Conservation (phyloP, 441 rosid species). For the Gossypium trilobum region DNA sequence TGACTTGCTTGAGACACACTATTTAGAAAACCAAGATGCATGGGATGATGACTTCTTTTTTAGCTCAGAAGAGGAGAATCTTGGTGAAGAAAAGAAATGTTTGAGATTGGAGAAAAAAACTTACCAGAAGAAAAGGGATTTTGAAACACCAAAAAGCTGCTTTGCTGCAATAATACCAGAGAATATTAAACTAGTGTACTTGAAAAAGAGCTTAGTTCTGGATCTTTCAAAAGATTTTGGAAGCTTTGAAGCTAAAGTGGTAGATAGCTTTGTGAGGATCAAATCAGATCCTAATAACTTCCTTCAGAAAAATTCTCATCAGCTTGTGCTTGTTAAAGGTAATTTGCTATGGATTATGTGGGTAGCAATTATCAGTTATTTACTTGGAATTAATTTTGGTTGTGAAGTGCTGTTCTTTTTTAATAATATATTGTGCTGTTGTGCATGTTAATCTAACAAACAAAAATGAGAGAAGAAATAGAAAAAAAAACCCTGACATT, state of each 20-base stretch:
- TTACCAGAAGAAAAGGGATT: constrained; percentile 20
- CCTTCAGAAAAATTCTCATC: constrained; percentile 43
- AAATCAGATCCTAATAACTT: constrained; percentile 53
- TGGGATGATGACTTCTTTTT: constrained; percentile 33
- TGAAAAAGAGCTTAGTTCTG: constrained; percentile 47
- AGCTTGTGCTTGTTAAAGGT: constrained; percentile 56
- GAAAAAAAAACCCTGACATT: neutral
- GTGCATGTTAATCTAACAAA: neutral
- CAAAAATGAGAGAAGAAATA: neutral
- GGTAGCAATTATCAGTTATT: constrained; percentile 2
- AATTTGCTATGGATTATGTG: constrained; percentile 19
- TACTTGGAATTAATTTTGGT: neutral
- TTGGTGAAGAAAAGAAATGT: constrained; percentile 10
- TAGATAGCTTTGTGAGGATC: constrained; percentile 48
- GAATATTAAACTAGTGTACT: constrained; percentile 45
- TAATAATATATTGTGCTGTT: neutral
- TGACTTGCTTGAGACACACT: constrained; percentile 44
- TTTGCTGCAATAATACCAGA: constrained; percentile 45
- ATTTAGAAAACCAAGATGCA: constrained; percentile 41
- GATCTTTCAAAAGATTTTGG: constrained; percentile 35
- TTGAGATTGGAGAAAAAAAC: constrained; percentile 20
- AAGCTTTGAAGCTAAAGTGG: constrained; percentile 38
- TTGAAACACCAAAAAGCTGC: constrained; percentile 30
- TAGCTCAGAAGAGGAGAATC: constrained; percentile 41
- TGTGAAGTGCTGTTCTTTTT: neutral